Conservation (phyloP, 2,329 filamentous ascomycete species). For the Teratosphaeriaceae sp. region DNA sequence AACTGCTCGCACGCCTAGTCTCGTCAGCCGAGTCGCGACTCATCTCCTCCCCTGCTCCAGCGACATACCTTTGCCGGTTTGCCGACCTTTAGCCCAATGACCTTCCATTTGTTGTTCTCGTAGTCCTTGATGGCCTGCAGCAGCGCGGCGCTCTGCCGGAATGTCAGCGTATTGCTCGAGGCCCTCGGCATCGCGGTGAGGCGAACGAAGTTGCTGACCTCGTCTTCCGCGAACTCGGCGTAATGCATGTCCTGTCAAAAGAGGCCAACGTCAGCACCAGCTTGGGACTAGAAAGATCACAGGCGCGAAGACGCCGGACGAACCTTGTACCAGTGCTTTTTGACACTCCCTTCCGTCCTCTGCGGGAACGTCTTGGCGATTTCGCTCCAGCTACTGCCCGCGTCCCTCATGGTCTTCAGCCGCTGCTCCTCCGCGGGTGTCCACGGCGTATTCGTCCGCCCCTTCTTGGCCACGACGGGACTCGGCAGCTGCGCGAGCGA, state of each 20-base stretch:
- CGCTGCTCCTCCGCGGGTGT: constrained; percentile 88
- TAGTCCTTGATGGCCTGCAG: constrained; percentile 97
- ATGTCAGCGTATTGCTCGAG: constrained; percentile 15
- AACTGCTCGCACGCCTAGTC: constrained; percentile 78
- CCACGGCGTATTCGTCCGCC: constrained; percentile 97
- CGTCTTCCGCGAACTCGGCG: constrained; percentile 95
- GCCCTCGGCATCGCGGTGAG: constrained; percentile 24
- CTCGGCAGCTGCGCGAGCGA: constrained; percentile 21
- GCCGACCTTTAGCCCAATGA: constrained; percentile 90
- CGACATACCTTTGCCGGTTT: constrained; percentile 84
- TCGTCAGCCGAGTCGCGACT: not conserved
- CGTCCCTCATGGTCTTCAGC: constrained; percentile 89
- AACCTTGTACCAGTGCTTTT: constrained; percentile 97
- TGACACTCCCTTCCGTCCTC: constrained; percentile 93
- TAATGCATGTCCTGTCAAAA: constrained; percentile 87
- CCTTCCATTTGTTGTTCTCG: constrained; percentile 98
- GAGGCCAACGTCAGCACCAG: constrained; percentile 15
- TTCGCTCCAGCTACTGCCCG: constrained; percentile 91
- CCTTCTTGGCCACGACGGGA: constrained; percentile 72
- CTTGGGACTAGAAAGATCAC: not conserved
- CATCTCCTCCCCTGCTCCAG: not conserved
- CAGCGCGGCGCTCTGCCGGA: constrained; percentile 64
- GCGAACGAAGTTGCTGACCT: constrained; percentile 56
- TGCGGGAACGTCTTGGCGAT: constrained; percentile 97
- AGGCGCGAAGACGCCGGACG: not conserved